Conservation (phyloP, 1,284 basidiomycete species). For the Golubevia pallescens region DNA sequence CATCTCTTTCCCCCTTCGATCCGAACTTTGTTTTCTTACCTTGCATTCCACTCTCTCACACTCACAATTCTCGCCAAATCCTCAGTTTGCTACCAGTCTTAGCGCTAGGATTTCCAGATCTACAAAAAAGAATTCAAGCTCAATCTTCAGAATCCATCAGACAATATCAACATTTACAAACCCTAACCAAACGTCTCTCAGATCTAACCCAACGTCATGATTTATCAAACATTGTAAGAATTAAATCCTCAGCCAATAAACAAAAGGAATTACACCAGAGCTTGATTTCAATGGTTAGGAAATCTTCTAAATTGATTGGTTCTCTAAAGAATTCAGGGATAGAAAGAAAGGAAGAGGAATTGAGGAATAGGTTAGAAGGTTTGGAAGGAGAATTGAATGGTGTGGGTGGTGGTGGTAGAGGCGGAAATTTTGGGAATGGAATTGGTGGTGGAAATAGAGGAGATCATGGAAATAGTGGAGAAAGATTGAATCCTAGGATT, state of each 20-base stretch:
- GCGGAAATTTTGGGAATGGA: neutral
- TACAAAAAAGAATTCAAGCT: conserved; percentile 42
- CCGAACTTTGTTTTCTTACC: too few relatives aligned
- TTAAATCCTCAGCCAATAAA: conserved; percentile 29
- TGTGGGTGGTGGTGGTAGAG: conserved; percentile 1
- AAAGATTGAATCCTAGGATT: conserved; percentile 38
- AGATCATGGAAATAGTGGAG: conserved; percentile 5
- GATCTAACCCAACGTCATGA: conserved; percentile 45
- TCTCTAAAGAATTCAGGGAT: conserved; percentile 43
- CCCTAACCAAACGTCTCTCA: conserved; percentile 23
- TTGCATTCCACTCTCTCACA: too few relatives aligned
- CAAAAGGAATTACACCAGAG: conserved; percentile 54
- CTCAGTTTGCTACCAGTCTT: conserved; percentile 54
- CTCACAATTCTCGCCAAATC: too few relatives aligned
- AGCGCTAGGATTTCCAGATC: conserved; percentile 53
- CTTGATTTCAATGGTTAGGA: conserved; percentile 30
- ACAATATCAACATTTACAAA: conserved; percentile 28
- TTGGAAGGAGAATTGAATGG: conserved; percentile 53
- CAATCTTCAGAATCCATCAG: conserved; percentile 40
- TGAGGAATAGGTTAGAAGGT: conserved; percentile 36
- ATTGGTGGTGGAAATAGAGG: neutral
- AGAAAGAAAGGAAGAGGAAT: conserved; percentile 39
- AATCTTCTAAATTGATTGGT: conserved; percentile 39
- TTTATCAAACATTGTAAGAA: conserved; percentile 39
- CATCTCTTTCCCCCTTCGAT: neutral